Percentiles rank a stretch among this genome's conserved stretches.
These are phyloP conservation scores for Penicillium sp. DNA, from an alignment of 2,329 filamentous ascomycete species.

Conservation along the genomic window DNA sequence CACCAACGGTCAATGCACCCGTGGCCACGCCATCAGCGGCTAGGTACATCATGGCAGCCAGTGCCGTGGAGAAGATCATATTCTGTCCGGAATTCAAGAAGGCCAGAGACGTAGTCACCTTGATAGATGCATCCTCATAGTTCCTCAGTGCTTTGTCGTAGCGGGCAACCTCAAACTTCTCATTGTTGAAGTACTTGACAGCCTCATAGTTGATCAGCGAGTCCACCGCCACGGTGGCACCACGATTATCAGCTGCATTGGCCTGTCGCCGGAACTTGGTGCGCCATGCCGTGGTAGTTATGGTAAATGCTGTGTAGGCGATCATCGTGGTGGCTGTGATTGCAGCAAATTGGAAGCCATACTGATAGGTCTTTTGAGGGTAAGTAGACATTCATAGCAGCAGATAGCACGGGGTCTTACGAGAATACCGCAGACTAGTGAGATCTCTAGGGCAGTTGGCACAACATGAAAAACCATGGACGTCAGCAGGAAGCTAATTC, in stretches of 20 bases:
- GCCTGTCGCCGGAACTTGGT: constrained; percentile 94
- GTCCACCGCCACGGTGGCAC: constrained; percentile 91
- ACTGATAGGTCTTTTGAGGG: constrained; percentile 72
- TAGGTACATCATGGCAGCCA: constrained; percentile 98
- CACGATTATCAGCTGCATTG: constrained; percentile 93
- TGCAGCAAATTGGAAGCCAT: constrained; percentile 84
- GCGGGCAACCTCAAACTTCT: constrained; percentile 84
- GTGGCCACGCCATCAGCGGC: constrained; percentile 83
- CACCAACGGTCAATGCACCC: constrained; percentile 82
- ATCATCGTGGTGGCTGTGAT: constrained; percentile 90
- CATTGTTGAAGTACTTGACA: constrained; percentile 99
- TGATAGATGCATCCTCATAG: constrained; percentile 94
- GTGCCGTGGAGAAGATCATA: constrained; percentile 89
- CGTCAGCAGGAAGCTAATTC: constrained; percentile 92
- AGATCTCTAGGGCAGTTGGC: constrained; percentile 88
- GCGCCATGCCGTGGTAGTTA: constrained; percentile 92
- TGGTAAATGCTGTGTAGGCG: constrained; percentile 93
- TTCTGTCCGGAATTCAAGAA: constrained; percentile 95
- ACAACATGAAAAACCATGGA: constrained; percentile 99
- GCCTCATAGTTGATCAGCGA: constrained; percentile 98
- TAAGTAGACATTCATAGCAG: constrained; percentile 13
- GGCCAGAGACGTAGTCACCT: constrained; percentile 88
- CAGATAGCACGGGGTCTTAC: constrained; percentile 36
- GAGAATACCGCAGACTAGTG: constrained; percentile 91
- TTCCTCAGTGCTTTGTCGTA: constrained; percentile 83